Percentiles rank a stretch among this genome's conserved stretches.
These are phyloP conservation scores for Xerocomus nothofagi DNA, from an alignment of 1,284 basidiomycete species.

Conservation along the genomic window DNA sequence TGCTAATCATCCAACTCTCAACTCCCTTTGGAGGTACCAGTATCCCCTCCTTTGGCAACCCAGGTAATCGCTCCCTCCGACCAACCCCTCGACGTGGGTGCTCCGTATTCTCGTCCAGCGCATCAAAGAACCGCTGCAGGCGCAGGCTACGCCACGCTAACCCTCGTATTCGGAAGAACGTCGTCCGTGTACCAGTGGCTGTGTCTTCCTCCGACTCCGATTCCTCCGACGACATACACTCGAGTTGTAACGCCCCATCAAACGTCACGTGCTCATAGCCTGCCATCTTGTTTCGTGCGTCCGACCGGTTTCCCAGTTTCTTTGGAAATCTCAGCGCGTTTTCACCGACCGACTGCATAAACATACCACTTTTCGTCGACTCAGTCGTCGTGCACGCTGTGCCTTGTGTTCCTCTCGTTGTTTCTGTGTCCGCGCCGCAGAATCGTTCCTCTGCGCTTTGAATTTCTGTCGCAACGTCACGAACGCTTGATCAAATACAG, in stretches of 20 bases:
- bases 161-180: conserved; percentile 52
- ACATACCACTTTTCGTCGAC: conserved; percentile 62
- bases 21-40: conserved; percentile 61
- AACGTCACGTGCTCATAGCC: conserved; percentile 60
- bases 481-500: conserved; percentile 68
- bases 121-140: conserved; percentile 54
- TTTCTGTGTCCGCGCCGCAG: conserved; percentile 43
- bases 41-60: conserved; percentile 56
- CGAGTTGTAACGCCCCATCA: conserved; percentile 64
- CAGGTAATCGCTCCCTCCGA: conserved; percentile 53
- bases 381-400: conserved; percentile 54
- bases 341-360: background rate
- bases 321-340: conserved; percentile 28
- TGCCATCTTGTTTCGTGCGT: conserved; percentile 51
- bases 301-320: conserved; percentile 66
- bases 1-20: conserved; percentile 74
- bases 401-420: conserved; percentile 60
- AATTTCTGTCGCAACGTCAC: conserved; percentile 67
- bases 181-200: conserved; percentile 23
- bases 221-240: conserved; percentile 79
- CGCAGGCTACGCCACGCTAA: conserved; percentile 63
- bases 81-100: conserved; percentile 58
- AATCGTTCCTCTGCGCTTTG: conserved; percentile 53
- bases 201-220: conserved; percentile 53
- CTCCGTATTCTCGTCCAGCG: conserved; percentile 51